These are phyloP conservation scores for Hippophae gyantsensis DNA, from an alignment of 306 rosid genomes.

Conservation along the genomic window DNA sequence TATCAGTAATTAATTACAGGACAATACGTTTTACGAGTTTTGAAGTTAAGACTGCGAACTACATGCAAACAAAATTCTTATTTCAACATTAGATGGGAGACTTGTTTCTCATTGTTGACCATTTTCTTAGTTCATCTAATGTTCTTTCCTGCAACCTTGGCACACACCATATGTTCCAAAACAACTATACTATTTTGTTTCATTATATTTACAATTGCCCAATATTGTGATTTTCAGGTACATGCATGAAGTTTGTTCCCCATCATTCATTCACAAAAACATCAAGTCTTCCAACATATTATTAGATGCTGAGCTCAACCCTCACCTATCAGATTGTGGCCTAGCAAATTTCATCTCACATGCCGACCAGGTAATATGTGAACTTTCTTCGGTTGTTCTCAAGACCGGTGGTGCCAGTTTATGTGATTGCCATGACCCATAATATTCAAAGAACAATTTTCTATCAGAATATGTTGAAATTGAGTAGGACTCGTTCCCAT, in stretches of 20 bases:
- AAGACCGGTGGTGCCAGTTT: too few species aligned
- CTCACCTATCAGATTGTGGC: constrained; percentile 88
- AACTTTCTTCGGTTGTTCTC: too few species aligned
- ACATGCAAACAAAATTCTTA: too few species aligned
- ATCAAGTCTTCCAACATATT: constrained; percentile 83
- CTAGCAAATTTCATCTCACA: constrained; percentile 63
- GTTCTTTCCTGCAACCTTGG: too few species aligned
- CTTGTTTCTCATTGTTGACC: too few species aligned
- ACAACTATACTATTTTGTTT: neutral
- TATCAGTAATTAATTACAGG: neutral
- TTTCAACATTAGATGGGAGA: too few species aligned
- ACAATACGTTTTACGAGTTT: neutral
- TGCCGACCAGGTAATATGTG: constrained; percentile 50
- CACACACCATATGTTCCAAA: too few species aligned
- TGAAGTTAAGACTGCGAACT: neutral
- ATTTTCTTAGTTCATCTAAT: too few species aligned
- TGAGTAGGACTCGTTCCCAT: too few species aligned
- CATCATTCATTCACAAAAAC: constrained; percentile 80
- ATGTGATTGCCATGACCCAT: too few species aligned
- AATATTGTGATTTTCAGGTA: constrained; percentile 45
- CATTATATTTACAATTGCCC: constrained; percentile 13
- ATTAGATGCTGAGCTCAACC: constrained; percentile 78
- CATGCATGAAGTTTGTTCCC: constrained; percentile 90
- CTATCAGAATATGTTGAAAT: too few species aligned
- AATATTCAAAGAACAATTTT: too few species aligned